phyloP scores from a whole-genome alignment of 495 filamentous ascomycete genomes.

The Aspergillus kassunensis region DNA sequence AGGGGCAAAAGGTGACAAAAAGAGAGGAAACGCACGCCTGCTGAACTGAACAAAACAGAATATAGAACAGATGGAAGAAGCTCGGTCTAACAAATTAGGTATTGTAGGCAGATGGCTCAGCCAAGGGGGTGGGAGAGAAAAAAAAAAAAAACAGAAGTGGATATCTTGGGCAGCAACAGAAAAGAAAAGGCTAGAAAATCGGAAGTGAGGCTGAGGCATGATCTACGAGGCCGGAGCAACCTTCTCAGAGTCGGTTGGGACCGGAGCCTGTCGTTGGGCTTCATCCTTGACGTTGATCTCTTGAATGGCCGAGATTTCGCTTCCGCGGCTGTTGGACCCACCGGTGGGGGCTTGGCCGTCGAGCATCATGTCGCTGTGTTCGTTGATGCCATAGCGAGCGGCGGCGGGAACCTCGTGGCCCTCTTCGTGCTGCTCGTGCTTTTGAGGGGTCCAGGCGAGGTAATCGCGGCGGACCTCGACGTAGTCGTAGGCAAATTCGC shows the following conservation, averaged over 20 bases:
- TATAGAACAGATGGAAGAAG: too few relatives aligned
- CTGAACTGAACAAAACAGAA: too few relatives aligned
- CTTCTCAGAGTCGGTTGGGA: conserved; percentile 27
- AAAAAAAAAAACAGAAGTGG: conserved; percentile 18
- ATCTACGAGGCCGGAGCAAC: conserved; percentile 11
- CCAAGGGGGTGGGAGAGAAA: conserved; percentile 7
- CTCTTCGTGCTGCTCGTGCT: conserved; percentile 57
- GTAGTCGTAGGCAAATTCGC: conserved; percentile 99
- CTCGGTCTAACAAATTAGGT: conserved; percentile 1
- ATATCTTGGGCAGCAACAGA: conserved; percentile 17
- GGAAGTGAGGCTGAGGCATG: neutral
- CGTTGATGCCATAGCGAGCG: conserved; percentile 76
- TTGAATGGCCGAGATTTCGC: conserved; percentile 33
- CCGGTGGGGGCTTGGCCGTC: conserved; percentile 55
- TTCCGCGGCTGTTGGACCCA: conserved; percentile 35
- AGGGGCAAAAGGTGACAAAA: conserved; percentile 5
- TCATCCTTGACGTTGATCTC: conserved; percentile 37
- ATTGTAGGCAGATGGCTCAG: conserved; percentile 18
- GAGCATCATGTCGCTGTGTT: conserved; percentile 70
- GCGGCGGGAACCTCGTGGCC: conserved; percentile 62
- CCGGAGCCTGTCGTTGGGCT: conserved; percentile 18
- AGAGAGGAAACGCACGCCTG: conserved; percentile 16
- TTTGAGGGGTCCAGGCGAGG: conserved; percentile 92
- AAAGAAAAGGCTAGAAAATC: neutral
- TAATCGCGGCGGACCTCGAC: conserved; percentile 97